A percentile compares a stretch with the other conserved stretches of the same genome.
Conservation (phyloP, 306 rosid genomes). For the Medicago lupulina region DNA sequence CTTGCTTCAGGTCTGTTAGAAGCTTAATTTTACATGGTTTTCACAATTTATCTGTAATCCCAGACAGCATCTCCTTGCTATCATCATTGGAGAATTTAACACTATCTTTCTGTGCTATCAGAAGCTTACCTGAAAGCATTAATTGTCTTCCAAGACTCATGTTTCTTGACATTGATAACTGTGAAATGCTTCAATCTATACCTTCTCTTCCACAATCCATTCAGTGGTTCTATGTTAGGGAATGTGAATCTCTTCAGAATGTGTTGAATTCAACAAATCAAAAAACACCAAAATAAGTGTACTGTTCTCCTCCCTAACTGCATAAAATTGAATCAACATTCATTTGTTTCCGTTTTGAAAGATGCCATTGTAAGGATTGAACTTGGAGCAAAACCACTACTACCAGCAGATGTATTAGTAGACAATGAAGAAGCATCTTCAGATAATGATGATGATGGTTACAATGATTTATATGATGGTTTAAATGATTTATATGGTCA, state of each 20-base stretch:
- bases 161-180: background rate
- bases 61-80: too few relatives aligned
- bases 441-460: background rate
- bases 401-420: background rate
- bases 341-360: background rate
- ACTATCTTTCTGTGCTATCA: too few relatives aligned
- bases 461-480: background rate
- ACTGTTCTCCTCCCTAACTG: background rate
- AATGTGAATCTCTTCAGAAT: background rate
- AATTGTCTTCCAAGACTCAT: background rate
- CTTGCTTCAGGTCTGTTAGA: background rate
- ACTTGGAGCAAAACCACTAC: background rate
- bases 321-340: background rate
- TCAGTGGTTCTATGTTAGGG: background rate
- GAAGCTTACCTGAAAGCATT: slow-evolving; percentile 1
- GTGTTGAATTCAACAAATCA: background rate
- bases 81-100: too few relatives aligned
- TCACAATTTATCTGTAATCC: too few relatives aligned
- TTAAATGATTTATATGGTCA: too few relatives aligned
- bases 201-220: slow-evolving; percentile 27
- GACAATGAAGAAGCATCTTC: background rate
- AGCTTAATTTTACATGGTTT: background rate
- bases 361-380: background rate
- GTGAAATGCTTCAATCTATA: slow-evolving; percentile 4
- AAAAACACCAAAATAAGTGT: background rate